Base-by-base conservation (phyloP, 345 rosid genomes). In the Isatis tinctoria region DNA sequence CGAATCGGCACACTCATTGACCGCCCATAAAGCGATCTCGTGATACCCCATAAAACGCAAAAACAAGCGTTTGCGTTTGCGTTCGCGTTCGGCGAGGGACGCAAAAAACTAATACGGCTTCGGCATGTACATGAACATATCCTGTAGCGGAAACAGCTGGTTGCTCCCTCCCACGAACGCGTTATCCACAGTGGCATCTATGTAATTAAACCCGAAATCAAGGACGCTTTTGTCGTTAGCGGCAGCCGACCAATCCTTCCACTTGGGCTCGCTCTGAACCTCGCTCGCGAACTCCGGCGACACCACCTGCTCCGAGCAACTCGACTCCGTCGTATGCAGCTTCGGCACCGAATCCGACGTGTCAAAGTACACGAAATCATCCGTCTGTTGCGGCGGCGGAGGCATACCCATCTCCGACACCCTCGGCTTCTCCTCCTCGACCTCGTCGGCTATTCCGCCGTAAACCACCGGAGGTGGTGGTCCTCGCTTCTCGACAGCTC, bases 301-400 rank as follows among this genome's bases (percentile, higher is more conserved):
- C 79, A 90, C 89, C 83, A 82, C 96, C 41, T 88, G 96, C 81
- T 91, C 99, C 79, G 99, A 94, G 82, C 96, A 91, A 72, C 99
- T 94, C 33, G 99, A 94, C 32, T 94, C 97, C 4, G 96, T 84
- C 14, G 97, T 85, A 75, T 91, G 85, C 78, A 87, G 82, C 85
- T 81, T 84, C 35, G 99, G 99, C 71, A 87, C 83, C 41, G 99
- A 94, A 51, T 94, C 99, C 7, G 99, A 88, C 18, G 78, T 70
- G 78, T 94, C 97, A 4, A 88, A 90, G 54, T 84, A 77, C 26
- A 52, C 51, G 44, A 72, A 77, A 32, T 77, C 80, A 4, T 39
- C 57, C 16, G 44, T 18, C 35, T 70, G 57, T 14, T 44, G n/a
- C 0, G 44, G 78, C 33, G 74, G 79, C 4, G 79, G 74, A 75